These are phyloP conservation scores for Ganoderma multipileum DNA, from an alignment of 1,284 basidiomycete species.

Conservation along the genomic window DNA sequence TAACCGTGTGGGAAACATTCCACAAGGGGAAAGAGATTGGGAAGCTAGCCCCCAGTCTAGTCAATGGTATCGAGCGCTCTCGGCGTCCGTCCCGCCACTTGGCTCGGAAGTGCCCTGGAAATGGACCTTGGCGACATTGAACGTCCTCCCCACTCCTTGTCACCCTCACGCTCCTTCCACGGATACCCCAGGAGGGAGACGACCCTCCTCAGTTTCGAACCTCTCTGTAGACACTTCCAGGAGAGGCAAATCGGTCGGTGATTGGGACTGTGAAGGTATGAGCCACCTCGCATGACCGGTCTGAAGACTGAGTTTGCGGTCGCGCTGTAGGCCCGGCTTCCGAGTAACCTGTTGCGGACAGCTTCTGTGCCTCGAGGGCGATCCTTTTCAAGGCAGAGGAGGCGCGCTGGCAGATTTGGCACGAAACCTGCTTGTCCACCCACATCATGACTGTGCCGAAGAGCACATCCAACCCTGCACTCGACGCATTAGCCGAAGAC, in stretches of 20 bases:
- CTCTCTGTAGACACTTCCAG: no score
- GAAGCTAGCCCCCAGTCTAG: neutral
- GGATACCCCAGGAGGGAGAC: neutral
- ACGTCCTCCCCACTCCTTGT: neutral
- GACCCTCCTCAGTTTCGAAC: neutral
- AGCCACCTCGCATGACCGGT: neutral
- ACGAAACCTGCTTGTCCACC: neutral
- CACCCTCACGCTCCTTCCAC: neutral
- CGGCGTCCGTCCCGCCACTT: neutral
- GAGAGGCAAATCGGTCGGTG: neutral
- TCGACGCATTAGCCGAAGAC: constrained; percentile 19
- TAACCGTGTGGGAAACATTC: neutral
- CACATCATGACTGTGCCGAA: constrained; percentile 26
- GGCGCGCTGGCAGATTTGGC: neutral
- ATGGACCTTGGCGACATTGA: neutral
- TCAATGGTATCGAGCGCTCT: neutral
- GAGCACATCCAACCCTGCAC: constrained; percentile 23
- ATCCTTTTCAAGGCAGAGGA: neutral
- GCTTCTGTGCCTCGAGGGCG: constrained; percentile 1
- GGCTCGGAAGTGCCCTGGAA: neutral
- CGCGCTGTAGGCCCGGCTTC: neutral
- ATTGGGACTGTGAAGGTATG: no score
- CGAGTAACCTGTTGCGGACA: neutral
- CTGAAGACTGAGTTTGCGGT: neutral
- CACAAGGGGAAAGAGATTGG: neutral